Evolutionary conservation across 139 green algal genomes (phyloP).

Genomic region (Haematococcus lacustris): DNA sequence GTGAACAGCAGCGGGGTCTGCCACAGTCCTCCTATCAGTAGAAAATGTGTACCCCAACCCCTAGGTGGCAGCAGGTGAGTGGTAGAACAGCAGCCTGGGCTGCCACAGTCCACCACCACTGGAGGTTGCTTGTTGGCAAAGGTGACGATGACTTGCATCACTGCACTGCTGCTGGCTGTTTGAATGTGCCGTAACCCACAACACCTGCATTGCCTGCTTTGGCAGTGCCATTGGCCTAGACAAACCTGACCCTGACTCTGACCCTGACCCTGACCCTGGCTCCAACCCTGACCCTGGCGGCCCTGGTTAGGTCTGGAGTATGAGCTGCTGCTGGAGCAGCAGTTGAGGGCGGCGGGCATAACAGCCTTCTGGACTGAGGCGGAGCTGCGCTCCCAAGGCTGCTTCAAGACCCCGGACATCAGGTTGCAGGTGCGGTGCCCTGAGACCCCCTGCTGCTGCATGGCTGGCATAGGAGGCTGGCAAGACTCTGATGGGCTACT

Average conservation of each 20-base stretch:
- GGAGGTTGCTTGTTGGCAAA: not conserved
- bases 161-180: not conserved
- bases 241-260: not conserved
- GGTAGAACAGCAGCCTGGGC: not conserved
- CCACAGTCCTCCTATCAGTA: not conserved
- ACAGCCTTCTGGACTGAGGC: constrained; percentile 69
- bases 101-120: not conserved
- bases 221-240: not conserved
- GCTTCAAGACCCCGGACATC: constrained; percentile 81
- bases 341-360: constrained; percentile 46
- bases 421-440: constrained; percentile 53
- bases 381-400: constrained; percentile 62
- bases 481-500: not conserved
- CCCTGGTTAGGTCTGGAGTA: constrained; percentile 49
- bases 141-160: not conserved
- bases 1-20: not conserved
- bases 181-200: not conserved
- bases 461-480: not conserved
- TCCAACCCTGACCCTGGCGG: constrained; percentile 1
- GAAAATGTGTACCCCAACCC: not conserved
- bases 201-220: not conserved
- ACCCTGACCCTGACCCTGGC: not conserved
- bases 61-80: no score
- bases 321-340: constrained; percentile 58
- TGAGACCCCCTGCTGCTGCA: not conserved